Conservation (phyloP, 208 protist genomes). For the Leptomonas pyrrhocoris region DNA sequence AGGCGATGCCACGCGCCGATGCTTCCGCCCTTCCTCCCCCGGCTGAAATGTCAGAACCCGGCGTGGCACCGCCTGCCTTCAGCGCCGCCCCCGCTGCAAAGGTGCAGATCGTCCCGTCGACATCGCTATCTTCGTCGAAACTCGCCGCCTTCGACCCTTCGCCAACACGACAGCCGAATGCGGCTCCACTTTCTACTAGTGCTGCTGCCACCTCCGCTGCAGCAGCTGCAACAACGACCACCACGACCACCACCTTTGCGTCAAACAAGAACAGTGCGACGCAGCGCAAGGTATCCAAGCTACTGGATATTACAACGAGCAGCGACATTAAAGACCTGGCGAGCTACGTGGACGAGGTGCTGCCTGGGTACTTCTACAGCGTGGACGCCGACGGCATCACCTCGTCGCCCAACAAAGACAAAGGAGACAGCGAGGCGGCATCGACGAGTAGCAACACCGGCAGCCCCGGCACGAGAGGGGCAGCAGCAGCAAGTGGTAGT, state of each 20-base stretch:
- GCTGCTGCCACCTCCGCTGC: not conserved
- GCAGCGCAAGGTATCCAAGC: slow-evolving; percentile 36
- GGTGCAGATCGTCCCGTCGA: not conserved
- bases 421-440: slow-evolving; percentile 6
- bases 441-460: slow-evolving; percentile 9
- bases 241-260: slow-evolving; percentile 1
- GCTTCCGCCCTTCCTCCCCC: not conserved
- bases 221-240: not conserved
- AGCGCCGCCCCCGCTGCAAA: not conserved
- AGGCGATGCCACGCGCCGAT: not conserved
- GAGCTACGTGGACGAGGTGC: slow-evolving; percentile 60
- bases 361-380: slow-evolving; percentile 47
- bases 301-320: slow-evolving; percentile 69
- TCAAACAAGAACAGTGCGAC: slow-evolving; percentile 20
- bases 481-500: too few relatives aligned
- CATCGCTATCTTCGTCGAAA: not conserved
- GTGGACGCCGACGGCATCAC: slow-evolving; percentile 12
- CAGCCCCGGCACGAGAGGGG: not conserved
- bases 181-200: not conserved
- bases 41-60: not conserved
- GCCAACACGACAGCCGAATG: not conserved
- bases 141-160: not conserved
- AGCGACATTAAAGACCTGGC: slow-evolving; percentile 64
- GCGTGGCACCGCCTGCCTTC: not conserved
- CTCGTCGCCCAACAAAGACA: not conserved